Conservation (phyloP, 805 yeast species). For the Yarrowia divulgata region DNA sequence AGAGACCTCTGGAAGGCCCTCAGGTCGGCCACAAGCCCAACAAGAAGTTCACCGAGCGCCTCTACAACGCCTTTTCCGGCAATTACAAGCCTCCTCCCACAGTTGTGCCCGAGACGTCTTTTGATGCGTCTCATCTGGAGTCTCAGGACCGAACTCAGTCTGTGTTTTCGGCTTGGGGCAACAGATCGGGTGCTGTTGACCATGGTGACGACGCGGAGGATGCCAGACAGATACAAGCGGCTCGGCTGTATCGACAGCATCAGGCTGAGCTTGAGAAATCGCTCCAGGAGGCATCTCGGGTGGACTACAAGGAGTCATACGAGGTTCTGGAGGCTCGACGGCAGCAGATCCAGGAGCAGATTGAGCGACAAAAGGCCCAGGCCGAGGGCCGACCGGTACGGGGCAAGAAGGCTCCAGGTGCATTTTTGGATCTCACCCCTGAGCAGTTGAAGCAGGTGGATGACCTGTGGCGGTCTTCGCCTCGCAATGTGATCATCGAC, state of each 20-base stretch:
- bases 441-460: slow-evolving; percentile 28
- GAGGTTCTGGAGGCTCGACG: slow-evolving; percentile 33
- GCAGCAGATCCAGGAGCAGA: slow-evolving; percentile 17
- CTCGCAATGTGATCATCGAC: slow-evolving; percentile 39
- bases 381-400: slow-evolving; percentile 20
- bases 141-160: slow-evolving; percentile 12
- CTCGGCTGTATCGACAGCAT: slow-evolving; percentile 4
- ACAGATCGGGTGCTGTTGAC: neutral
- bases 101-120: slow-evolving; percentile 33
- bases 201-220: neutral
- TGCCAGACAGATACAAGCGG: slow-evolving; percentile 1
- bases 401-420: neutral
- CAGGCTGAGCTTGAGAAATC: slow-evolving; percentile 18
- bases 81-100: slow-evolving; percentile 40
- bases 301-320: slow-evolving; percentile 6
- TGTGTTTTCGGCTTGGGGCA: slow-evolving; percentile 13
- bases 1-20: slow-evolving; percentile 23
- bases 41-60: slow-evolving; percentile 30
- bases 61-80: slow-evolving; percentile 36
- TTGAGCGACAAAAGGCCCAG: slow-evolving; percentile 31
- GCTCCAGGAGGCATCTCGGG: slow-evolving; percentile 6
- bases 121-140: slow-evolving; percentile 17
- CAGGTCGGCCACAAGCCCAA: slow-evolving; percentile 13
- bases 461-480: slow-evolving; percentile 13
- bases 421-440: neutral